Evolutionary conservation across 202 grass and related monocot species (phyloP), one percentile per base, ranked within the genome.

Genomic region (Zizania palustris): DNA sequence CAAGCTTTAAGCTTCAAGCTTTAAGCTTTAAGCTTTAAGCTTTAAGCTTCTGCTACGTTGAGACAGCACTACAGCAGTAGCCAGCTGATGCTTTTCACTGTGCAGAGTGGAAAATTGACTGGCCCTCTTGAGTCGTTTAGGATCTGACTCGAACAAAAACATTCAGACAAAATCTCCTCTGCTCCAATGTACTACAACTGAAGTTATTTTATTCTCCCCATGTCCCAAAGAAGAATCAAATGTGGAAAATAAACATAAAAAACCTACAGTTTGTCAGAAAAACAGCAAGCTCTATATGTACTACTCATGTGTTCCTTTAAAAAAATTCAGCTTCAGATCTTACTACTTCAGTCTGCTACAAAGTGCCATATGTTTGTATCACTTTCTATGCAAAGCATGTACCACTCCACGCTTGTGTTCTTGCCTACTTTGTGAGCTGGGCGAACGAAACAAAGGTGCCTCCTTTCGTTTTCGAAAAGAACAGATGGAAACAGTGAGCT

Each of bases 91-190:
- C 3, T 53, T 1, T 7, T 6, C 28, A 36, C 42, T 74, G 21
- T 86, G 40, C 16, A 57, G 71, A 59, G 78, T 65, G 66, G 66
- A 76, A 42, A 59, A 14, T 14, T 28, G 11, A 44, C 66, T 59
- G 10, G 65, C 13, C 59, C 48, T 77, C 19, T n/a, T 53, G 66
- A 21, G 60, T 11, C 63, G 19, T 21, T 8, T 75, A 36, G 64
- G 85, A 63, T 71, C 45, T 75, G 70, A 65, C 76, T 58, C 8
- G 0, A 65, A 70, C 76, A 80, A 53, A 42, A 84, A 88, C 85
- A 75, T 88, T 84, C 75, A 70, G 86, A 88, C 86, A 88, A 65
- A 63, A 37, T 6, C 5, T 22, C 64, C 40, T 12, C 56, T 75
- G 85, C 65, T 80, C 57, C 5, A 48, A 70, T n/a, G 68, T 48